phyloP scores from a whole-genome alignment of 1,139 yeast genomes.

The Blastobotrys persicus region DNA sequence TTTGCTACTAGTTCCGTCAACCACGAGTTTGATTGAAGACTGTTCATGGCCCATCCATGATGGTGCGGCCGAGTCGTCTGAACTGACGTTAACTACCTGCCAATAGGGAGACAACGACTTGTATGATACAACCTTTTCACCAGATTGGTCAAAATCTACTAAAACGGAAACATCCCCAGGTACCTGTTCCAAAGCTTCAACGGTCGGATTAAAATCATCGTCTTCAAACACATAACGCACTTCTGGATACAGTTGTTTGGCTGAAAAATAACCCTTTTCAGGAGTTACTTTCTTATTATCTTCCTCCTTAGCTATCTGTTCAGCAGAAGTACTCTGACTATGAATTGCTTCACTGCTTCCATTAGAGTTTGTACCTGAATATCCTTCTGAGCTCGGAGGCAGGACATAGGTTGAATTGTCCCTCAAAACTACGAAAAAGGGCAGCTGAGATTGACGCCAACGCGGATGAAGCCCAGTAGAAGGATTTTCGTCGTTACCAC shows the following conservation, averaged over 20 bases:
- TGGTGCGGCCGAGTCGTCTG: conserved; percentile 22
- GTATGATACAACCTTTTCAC: conserved; percentile 30
- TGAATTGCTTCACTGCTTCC: conserved; percentile 2
- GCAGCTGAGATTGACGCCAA: conserved; percentile 27
- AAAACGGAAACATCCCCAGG: conserved; percentile 36
- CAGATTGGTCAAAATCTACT: conserved; percentile 39
- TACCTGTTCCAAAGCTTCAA: conserved; percentile 35
- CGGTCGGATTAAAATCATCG: conserved; percentile 39
- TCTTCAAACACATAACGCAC: conserved; percentile 41
- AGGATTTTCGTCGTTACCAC: not conserved
- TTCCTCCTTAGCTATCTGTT: conserved; percentile 1
- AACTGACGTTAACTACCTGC: conserved; percentile 34
- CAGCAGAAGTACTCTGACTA: conserved; percentile 5
- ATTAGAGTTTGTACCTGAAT: no score
- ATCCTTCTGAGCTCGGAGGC: not conserved
- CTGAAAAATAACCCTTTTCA: not conserved
- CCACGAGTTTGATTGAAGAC: conserved; percentile 21
- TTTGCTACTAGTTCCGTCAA: conserved; percentile 26
- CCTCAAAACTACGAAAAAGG: conserved; percentile 29
- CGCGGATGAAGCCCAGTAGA: not conserved
- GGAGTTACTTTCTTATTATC: not conserved
- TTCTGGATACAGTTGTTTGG: conserved; percentile 35
- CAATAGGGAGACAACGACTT: conserved; percentile 40
- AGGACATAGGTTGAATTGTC: conserved; percentile 18
- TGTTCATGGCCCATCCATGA: conserved; percentile 20